Evolutionary conservation across 768 basidiomycete genomes (phyloP), one percentile per base, ranked within the genome.

Genomic region (Boletus bicolor): DNA sequence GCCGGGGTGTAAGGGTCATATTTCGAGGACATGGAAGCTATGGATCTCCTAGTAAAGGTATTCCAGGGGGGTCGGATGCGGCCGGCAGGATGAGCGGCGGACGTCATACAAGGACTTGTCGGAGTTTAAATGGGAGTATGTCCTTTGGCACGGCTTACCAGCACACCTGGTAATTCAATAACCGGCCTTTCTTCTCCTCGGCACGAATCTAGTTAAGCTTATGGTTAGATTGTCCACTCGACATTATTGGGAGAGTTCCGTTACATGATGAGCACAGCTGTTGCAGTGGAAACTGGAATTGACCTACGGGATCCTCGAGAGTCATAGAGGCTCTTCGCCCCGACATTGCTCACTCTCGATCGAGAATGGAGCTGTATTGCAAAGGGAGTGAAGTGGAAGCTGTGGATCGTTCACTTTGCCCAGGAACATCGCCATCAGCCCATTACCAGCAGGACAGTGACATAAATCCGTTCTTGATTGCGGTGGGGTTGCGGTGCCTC

Each of bases 61-160:
- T 59, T 32, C 51, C 54, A 60, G 50, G 54, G 45, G 48, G 43
- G 51, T 55, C 53, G 51, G 52, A 45, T 21, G 21, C n/a, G 17
- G 35, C 44, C 36, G 14, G 30, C 53, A 37, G 35, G 26, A 26
- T 36, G 38, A 11, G 35, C 11, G 14, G 21, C 15, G 26, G 39
- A 32, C 37, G 52, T 58, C 19, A 19, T 30, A 30, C 7, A 7
- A 8, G 7, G 28, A 28, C 28, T 28, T 28, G 4, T 28, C 28
- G 28, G 28, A 28, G 28, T 28, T 28, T 28, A 4, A 28, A 30
- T 30, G 28, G 28, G 28, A 30, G 28, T 30, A 30, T 30, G 28
- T 30, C 28, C 28, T 30, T 30, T 30, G 5, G n/a, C 28, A 30
- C 28, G 28, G 28, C 28, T 7, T 30, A 30, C 28, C 28, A 30